phyloP scores from a whole-genome alignment of 331 rosid genomes.

The Phaseolus coccineus region DNA sequence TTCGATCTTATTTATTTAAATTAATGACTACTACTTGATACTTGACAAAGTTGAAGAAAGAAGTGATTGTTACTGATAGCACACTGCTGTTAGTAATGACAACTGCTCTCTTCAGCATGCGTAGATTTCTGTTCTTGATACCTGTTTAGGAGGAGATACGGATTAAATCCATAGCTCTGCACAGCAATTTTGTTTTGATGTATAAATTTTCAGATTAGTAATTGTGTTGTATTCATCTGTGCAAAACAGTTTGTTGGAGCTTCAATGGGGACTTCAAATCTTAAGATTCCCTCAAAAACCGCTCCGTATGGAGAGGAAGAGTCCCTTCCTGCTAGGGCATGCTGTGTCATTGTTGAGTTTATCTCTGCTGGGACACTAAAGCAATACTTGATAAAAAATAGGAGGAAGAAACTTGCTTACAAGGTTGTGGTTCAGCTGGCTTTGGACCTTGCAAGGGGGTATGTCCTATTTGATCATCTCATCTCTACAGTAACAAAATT shows the following conservation, averaged over 20 bases:
- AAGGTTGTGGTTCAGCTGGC: conserved; percentile 83
- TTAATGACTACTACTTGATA: conserved; percentile 29
- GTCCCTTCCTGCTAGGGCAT: conserved; percentile 79
- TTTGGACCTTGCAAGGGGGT: conserved; percentile 94
- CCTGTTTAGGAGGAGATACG: background rate
- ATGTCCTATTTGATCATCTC: conserved; percentile 24
- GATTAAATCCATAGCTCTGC: conserved; percentile 11
- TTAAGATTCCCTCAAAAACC: conserved; percentile 75
- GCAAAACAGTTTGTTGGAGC: conserved; percentile 87
- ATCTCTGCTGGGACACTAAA: conserved; percentile 83
- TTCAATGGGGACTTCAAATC: conserved; percentile 88
- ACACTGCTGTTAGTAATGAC: conserved; percentile 1
- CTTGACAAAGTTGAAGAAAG: conserved; percentile 16
- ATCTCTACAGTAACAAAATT: conserved; percentile 7
- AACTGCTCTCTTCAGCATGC: conserved; percentile 14
- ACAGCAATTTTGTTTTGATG: background rate
- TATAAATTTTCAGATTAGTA: conserved; percentile 21
- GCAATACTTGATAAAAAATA: conserved; percentile 67
- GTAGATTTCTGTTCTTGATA: conserved; percentile 13
- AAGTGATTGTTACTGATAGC: conserved; percentile 25
- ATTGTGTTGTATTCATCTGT: conserved; percentile 41
- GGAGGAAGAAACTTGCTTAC: conserved; percentile 76
- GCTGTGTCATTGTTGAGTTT: conserved; percentile 92
- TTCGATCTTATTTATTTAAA: conserved; percentile 38
- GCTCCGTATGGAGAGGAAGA: conserved; percentile 48